phyloP scores from a whole-genome alignment of 192 early-diverging fungal species.

The Backusella macrospora region DNA sequence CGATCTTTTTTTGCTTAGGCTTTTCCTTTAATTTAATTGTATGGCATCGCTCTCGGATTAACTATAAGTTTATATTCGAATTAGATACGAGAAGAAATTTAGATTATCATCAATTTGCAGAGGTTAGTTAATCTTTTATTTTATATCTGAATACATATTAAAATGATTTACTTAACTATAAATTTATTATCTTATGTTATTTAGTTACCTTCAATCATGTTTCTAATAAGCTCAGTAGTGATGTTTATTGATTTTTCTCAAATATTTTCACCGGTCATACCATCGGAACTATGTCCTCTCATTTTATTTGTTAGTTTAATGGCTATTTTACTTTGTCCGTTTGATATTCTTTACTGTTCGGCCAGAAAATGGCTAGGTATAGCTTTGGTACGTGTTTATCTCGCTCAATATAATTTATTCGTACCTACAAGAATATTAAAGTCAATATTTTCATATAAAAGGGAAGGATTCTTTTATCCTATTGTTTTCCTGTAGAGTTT shows the following conservation, averaged over 20 bases:
- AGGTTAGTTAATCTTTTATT: conserved; percentile 45
- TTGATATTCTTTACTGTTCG: conserved; percentile 45
- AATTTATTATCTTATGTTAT: not conserved
- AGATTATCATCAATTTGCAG: conserved; percentile 71
- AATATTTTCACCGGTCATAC: conserved; percentile 32
- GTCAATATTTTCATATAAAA: conserved; percentile 7
- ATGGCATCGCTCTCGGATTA: conserved; percentile 71
- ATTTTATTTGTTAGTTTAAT: conserved; percentile 40
- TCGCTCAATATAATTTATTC: not conserved
- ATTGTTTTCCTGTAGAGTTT: conserved; percentile 70
- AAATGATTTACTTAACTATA: conserved; percentile 44
- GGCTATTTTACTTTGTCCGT: conserved; percentile 48
- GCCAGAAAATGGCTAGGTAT: conserved; percentile 49
- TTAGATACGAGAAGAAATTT: conserved; percentile 73
- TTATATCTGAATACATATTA: conserved; percentile 27
- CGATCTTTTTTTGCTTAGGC: conserved; percentile 60
- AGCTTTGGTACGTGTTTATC: conserved; percentile 32
- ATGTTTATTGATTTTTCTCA: conserved; percentile 48
- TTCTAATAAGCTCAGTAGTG: conserved; percentile 42
- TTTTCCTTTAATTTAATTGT: conserved; percentile 68
- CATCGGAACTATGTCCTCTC: conserved; percentile 50
- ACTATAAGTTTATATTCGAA: conserved; percentile 80
- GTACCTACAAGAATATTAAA: too few relatives aligned
- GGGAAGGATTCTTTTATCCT: conserved; percentile 62
- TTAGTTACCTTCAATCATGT: conserved; percentile 45